Base-by-base conservation (phyloP, 1,139 yeast species). In the Sugiyamaella paludigena region DNA sequence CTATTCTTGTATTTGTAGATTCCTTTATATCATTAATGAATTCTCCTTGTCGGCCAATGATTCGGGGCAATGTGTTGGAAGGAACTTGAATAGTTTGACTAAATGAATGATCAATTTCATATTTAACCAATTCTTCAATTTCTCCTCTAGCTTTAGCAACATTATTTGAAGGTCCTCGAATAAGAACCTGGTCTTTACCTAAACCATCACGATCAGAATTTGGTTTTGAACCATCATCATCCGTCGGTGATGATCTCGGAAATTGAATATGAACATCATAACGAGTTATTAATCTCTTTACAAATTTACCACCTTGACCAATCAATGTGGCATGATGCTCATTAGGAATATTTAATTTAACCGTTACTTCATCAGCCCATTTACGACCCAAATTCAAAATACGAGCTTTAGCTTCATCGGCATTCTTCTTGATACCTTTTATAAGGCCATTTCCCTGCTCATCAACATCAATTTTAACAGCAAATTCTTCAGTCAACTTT, bases 101-200 rank as follows among this genome's bases (percentile, higher is more conserved):
- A 70, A 81, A 80, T 27, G 96, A 92, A 64, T 91, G 88, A 60
- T 87, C 96, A 64, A 80, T 83, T 69, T 91, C 98, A 68, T 84
- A 94, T 60, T 85, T 85, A 59, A 87, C 76, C 57, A 94, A 77
- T 53, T 89, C 97, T 61, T 78, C 76, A 64, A 94, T 73, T 73
- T 94, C 99, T 57, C 84, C 92, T 66, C 82, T 82, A 39, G 96
- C 95, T 65, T 85, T 84, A 29, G 81, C 77, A 40, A 87, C 98
- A 58, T 91, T 92, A 69, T 83, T 84, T 16, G 97, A 87, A 47
- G 98, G 95, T 47, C 99, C 99, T 62, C 83, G 83, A 55, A 94
- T 78, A 32, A 82, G 75, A 48, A 92, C 88, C 59, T 84, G 86
- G 61, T 87, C 87, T 58, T 59, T 61, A 30, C 41, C 53, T 15